Conservation (phyloP, 23 red algal genomes). For the Gracilaria domingensis region DNA sequence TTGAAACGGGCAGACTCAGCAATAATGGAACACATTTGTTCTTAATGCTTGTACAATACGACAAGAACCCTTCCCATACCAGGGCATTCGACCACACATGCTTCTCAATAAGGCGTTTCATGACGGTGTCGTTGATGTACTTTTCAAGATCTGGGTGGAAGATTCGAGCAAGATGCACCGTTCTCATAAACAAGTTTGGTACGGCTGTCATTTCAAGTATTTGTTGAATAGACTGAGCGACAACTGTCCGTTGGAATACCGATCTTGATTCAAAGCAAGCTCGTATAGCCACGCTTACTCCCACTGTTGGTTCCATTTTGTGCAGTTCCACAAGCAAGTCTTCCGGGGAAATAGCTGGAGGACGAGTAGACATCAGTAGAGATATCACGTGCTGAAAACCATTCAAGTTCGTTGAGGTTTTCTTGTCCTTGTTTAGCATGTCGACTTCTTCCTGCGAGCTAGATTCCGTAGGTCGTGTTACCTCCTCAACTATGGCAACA, state of each 20-base stretch:
- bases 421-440: background rate
- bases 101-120: conserved; percentile 71
- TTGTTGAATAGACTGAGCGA: conserved; percentile 75
- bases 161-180: conserved; percentile 65
- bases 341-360: conserved; percentile 42
- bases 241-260: conserved; percentile 70
- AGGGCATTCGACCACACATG: conserved; percentile 71
- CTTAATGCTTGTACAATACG: conserved; percentile 54
- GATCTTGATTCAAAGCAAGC: conserved; percentile 77
- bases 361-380: conserved; percentile 33
- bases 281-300: conserved; percentile 56
- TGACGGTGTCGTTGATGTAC: conserved; percentile 71
- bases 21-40: conserved; percentile 27
- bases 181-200: conserved; percentile 78
- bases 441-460: background rate
- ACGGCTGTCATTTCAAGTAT: conserved; percentile 71
- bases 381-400: conserved; percentile 65
- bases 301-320: conserved; percentile 61
- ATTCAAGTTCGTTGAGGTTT: background rate
- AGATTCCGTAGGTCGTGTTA: background rate
- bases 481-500: conserved; percentile 38
- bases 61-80: conserved; percentile 76
- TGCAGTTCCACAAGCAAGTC: conserved; percentile 82
- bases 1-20: conserved; percentile 57
- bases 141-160: conserved; percentile 74